A percentile compares a stretch with the other conserved stretches of the same genome.
These are phyloP conservation scores for Cryptosporidium baileyi DNA, from an alignment of 169 alveolate species.

Conservation along the genomic window DNA sequence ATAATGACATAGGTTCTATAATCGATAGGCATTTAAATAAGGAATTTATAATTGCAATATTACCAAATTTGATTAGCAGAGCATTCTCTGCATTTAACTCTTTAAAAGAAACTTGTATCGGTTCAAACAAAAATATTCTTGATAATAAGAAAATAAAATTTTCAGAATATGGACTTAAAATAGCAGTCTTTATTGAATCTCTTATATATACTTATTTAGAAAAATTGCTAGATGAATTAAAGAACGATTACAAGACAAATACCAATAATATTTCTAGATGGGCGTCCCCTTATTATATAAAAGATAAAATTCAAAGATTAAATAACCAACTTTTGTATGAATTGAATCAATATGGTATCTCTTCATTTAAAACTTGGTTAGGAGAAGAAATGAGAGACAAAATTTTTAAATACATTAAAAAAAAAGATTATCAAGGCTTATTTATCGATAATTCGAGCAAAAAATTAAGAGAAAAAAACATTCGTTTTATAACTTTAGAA, in stretches of 20 bases:
- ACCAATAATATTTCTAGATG: slow-evolving; percentile 22
- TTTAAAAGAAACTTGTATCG: not conserved
- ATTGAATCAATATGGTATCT: slow-evolving; percentile 12
- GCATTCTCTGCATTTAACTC: slow-evolving; percentile 13
- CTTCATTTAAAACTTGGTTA: slow-evolving; percentile 8
- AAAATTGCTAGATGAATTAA: not conserved
- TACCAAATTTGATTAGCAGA: slow-evolving; percentile 17
- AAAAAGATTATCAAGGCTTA: slow-evolving; percentile 51
- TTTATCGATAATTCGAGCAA: slow-evolving; percentile 4
- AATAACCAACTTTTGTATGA: not conserved
- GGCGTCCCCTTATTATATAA: slow-evolving; percentile 44
- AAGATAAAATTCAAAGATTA: not conserved
- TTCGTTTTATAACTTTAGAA: slow-evolving; percentile 14
- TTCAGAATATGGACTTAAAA: not conserved
- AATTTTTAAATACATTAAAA: not conserved
- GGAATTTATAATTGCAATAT: not conserved
- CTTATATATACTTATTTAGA: not conserved
- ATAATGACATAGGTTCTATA: slow-evolving; percentile 6
- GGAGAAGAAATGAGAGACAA: slow-evolving; percentile 30
- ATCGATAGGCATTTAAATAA: slow-evolving; percentile 6
- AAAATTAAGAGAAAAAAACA: not conserved
- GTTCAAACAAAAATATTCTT: not conserved
- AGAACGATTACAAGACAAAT: not conserved
- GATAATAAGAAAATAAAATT: not conserved
- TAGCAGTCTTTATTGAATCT: slow-evolving; percentile 30